These are phyloP conservation scores for Chrysosporium queenslandicum DNA, from an alignment of 2,329 filamentous ascomycete genomes.

Conservation along the genomic window DNA sequence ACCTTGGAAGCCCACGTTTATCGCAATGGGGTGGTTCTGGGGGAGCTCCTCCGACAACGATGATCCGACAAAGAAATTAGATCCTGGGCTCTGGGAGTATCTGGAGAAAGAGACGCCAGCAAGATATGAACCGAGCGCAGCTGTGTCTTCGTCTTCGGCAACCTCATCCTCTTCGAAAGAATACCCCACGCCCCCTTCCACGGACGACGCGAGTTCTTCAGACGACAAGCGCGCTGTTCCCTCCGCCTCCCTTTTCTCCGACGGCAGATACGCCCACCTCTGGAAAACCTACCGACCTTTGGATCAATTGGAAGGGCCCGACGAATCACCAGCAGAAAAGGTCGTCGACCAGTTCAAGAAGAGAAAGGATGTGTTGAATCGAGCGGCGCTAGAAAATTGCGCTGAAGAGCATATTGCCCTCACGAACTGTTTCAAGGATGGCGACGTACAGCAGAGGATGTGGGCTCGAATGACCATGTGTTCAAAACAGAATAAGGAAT, in stretches of 20 bases:
- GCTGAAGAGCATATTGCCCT: conserved; percentile 75
- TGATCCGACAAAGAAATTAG: conserved; percentile 62
- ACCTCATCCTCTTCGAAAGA: conserved; percentile 12
- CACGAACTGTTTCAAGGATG: conserved; percentile 68
- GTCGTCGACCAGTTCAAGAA: conserved; percentile 78
- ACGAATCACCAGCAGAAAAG: conserved; percentile 69
- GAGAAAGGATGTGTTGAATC: conserved; percentile 64
- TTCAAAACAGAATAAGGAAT: conserved; percentile 60
- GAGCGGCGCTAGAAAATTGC: conserved; percentile 86
- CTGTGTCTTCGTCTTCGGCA: conserved; percentile 15
- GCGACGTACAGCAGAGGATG: conserved; percentile 52
- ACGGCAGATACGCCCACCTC: conserved; percentile 70
- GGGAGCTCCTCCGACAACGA: conserved; percentile 41
- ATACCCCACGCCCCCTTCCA: background rate
- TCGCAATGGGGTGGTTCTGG: conserved; percentile 57
- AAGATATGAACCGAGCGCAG: conserved; percentile 46
- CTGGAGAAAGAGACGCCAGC: conserved; percentile 71
- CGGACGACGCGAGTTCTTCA: conserved; percentile 15
- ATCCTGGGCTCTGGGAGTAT: conserved; percentile 74
- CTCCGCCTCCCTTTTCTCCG: conserved; percentile 51
- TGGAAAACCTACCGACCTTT: conserved; percentile 86
- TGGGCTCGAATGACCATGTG: conserved; percentile 61
- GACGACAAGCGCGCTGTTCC: conserved; percentile 30
- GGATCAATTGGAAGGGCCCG: conserved; percentile 56
- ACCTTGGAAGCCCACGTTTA: background rate